Base-by-base conservation (phyloP, 495 filamentous ascomycete species). In the Pyronema domesticum region DNA sequence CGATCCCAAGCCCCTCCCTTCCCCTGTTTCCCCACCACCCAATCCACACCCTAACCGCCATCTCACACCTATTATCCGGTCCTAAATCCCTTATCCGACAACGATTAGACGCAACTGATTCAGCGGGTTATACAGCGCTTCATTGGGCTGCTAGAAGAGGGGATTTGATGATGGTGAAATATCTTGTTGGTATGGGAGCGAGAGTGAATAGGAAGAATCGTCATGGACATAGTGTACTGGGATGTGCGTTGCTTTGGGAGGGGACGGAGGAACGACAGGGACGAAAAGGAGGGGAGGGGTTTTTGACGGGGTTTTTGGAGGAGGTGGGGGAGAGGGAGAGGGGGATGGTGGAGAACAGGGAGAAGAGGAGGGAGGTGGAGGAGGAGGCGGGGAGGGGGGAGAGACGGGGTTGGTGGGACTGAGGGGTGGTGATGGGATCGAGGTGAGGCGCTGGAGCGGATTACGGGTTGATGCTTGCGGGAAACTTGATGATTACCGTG, bases 71-170 rank as follows among this genome's bases (percentile, higher is more conserved):
- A 1, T 30, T 30, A 30, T 30, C 23, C 23, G 23, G 23, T 30
- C 23, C 23, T 1, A 30, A 30, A 30, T 30, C 23, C 23, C 5
- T 30, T 2, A 30, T 30, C 23, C 23, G 5, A 30, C 23, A 30
- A 30, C 23, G 23, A 30, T 5, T 30, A 30, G 23, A 30, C 23
- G 23, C 23, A 30, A 30, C 23, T 3, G 45, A 47, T 47, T 10
- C 13, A 1, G 45, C 13, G 10, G 45, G 45, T n/a, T 47, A 19
- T n/a, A 47, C 45, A 7, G n/a, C 45, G 45, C 45, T 47, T n/a
- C 45, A 47, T 47, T 47, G 45, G 45, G 45, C 45, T 19, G 45
- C 45, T 10, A 47, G 45, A 19, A n/a, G 45, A n/a, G 45, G 45
- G 45, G 45, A 47, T 47, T 10, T 23, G 13, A 19, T 15, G 45